Evolutionary conservation across 441 rosid genomes (phyloP), one percentile per base, ranked within the genome.

Genomic region (Adansonia madagascariensis): DNA sequence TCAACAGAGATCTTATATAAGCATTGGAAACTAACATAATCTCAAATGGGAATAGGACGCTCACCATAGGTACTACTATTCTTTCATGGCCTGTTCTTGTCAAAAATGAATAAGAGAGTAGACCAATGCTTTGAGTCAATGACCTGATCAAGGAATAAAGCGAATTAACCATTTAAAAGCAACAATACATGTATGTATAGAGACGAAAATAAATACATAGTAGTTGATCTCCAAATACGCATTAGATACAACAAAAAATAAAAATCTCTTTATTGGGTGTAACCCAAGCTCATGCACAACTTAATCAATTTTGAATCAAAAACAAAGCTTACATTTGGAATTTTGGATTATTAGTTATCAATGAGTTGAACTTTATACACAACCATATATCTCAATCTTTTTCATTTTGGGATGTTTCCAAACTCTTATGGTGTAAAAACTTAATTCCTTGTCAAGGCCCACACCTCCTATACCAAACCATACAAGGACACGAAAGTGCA

Each of bases 31-130:
- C 49, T 41, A 59, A 35, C 59, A n/a, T 10, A 63, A 47, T 24
- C 49, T 61, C 43, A 71, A 46, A n/a, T 15, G 79, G 66, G 53
- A 59, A 46, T 64, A 79, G 46, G 66, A 80, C 81, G 85, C 91
- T 89, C 75, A 96, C 97, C 91, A 96, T 94, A 64, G 99, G 98
- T 69, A 96, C 98, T 61, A 92, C 91, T 73, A 96, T 94, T 82
- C 98, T 88, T 78, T 96, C 92, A 84, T 87, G 85, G 68, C 97
- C 95, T 14, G 90, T 88, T 73, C 46, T 88, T 18, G 89, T 85
- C 84, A 96, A 86, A 87, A 90, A 96, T 50, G 99, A 89, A 79
- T 91, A 96, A 59, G 99, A 95, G 35, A 96, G 91, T 75, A 94
- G 95, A 75, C 99, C 99, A 11, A 94, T 85, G 84, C 97, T 94